Base-by-base conservation (phyloP, 2,329 filamentous ascomycete genomes). In the Torrubiellomyces zombiae region DNA sequence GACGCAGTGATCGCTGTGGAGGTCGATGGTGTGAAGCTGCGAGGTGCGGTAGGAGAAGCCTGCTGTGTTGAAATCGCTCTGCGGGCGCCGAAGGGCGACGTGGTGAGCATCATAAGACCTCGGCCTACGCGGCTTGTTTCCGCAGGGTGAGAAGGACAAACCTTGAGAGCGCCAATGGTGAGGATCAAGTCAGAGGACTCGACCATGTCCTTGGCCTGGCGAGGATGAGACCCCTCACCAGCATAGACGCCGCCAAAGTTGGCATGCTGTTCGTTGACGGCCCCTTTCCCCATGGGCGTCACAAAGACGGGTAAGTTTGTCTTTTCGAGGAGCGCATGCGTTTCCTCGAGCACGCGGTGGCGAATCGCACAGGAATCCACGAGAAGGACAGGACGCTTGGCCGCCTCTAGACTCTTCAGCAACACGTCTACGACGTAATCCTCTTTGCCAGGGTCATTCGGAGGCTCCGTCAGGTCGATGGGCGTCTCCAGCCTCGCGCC, bases 251-350 rank as follows among this genome's bases (percentile, higher is more conserved):
- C 83, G 13, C 78, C 78, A 37, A 76, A 92, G 40, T 68, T 77
- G n/a, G 63, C 56, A 23, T 77, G 63, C 2, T 65, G 66, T 49
- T 93, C 82, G 39, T 89, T 66, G 23, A 93, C 66, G 12, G 78
- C 77, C 11, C 81, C 69, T 54, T 92, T 92, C 23, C 82, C 82
- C 77, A 91, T 91, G 3, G 82, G 80, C 0, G 81, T 77, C n/a
- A 85, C 78, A 38, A 89, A 91, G 0, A 79, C 75, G 4, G 83
- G 82, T 6, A 92, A 56, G 4, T 68, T 60, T 1, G 79, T 79
- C 48, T 75, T 79, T 31, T 74, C 59, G 25, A 91, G 56, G 10
- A 93, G 57, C 6, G 67, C 65, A 37, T 79, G 70, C 11, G 82
- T 71, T 47, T 89, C 80, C 1, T 68, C 49, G 2, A 85, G 49